Evolutionary conservation across 352 stramenopile species (phyloP).

Genomic region (Phytophthora uliginosa): DNA sequence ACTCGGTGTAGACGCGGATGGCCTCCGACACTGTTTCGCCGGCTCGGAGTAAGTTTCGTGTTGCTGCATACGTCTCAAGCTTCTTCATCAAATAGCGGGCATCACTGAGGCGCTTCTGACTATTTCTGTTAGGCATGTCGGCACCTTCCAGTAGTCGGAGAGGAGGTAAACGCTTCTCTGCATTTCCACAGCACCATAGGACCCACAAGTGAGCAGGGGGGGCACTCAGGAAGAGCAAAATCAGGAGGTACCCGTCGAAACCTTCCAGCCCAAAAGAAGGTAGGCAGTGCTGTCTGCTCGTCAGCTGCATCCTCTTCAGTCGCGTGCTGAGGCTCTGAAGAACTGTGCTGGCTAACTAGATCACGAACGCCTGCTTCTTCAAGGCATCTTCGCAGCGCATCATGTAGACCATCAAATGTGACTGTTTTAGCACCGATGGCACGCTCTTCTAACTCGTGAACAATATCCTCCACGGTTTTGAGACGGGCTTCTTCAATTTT

Average conservation of each 20-base stretch:
- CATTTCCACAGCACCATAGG: slow-evolving; percentile 16
- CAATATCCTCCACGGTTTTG: slow-evolving; percentile 12
- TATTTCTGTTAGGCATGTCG: slow-evolving; percentile 27
- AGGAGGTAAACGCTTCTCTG: slow-evolving; percentile 7
- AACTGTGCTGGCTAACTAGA: neutral
- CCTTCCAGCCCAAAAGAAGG: slow-evolving; percentile 10
- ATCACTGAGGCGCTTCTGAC: slow-evolving; percentile 18
- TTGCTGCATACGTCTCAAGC: slow-evolving; percentile 9
- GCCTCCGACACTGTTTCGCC: slow-evolving; percentile 2
- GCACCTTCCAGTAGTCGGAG: neutral
- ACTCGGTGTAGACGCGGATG: neutral
- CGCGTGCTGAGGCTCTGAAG: neutral
- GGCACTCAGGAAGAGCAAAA: slow-evolving; percentile 15
- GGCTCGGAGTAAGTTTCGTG: slow-evolving; percentile 10
- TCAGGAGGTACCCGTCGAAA: slow-evolving; percentile 17
- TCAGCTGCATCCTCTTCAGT: neutral
- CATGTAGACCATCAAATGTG: slow-evolving; percentile 17
- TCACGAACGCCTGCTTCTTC: neutral
- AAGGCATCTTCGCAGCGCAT: slow-evolving; percentile 8
- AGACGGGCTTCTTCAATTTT: slow-evolving; percentile 4
- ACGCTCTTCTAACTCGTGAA: slow-evolving; percentile 16
- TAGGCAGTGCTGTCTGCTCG: neutral
- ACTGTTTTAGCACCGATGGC: slow-evolving; percentile 24
- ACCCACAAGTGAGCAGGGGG: slow-evolving; percentile 9
- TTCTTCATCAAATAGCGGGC: slow-evolving; percentile 25